phyloP scores from a whole-genome alignment of 345 rosid genomes.

The Nephelium lappaceum region DNA sequence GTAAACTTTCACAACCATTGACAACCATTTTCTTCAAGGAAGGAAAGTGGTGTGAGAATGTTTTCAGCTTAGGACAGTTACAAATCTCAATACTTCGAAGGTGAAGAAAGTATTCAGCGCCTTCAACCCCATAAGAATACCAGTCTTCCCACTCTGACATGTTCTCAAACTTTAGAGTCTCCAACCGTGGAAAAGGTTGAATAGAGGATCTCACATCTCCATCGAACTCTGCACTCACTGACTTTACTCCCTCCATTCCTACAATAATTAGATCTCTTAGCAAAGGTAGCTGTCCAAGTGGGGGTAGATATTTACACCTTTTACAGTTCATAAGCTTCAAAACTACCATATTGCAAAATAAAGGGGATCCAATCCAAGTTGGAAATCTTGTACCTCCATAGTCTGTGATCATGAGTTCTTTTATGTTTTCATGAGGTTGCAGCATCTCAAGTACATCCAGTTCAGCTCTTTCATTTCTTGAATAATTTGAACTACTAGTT shows the following conservation, averaged over 20 bases:
- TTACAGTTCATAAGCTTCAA: background rate
- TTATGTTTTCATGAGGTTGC: constrained; percentile 14
- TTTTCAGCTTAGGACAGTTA: constrained; percentile 5
- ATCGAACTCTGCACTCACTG: constrained; percentile 13
- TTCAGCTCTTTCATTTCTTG: constrained; percentile 16
- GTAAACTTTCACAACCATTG: background rate
- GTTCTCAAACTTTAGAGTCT: constrained; percentile 19
- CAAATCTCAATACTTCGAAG: constrained; percentile 14
- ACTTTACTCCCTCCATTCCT: constrained; percentile 18
- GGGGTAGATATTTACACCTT: constrained; percentile 16
- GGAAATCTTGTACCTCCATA: constrained; percentile 21
- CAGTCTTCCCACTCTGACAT: constrained; percentile 17
- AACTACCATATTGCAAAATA: constrained; percentile 9
- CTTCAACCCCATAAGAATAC: constrained; percentile 13
- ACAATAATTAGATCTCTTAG: background rate
- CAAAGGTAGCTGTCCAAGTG: constrained; percentile 10
- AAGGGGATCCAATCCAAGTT: constrained; percentile 10
- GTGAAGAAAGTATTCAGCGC: background rate
- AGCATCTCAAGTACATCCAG: constrained; percentile 20
- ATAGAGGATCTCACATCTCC: background rate
- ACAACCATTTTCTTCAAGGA: constrained; percentile 13
- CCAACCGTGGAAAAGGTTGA: constrained; percentile 14
- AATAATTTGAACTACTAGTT: background rate
- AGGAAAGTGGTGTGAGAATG: background rate
- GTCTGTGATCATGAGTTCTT: background rate